Evolutionary conservation across 306 rosid species (phyloP).

Genomic region (Cicer arietinum): DNA sequence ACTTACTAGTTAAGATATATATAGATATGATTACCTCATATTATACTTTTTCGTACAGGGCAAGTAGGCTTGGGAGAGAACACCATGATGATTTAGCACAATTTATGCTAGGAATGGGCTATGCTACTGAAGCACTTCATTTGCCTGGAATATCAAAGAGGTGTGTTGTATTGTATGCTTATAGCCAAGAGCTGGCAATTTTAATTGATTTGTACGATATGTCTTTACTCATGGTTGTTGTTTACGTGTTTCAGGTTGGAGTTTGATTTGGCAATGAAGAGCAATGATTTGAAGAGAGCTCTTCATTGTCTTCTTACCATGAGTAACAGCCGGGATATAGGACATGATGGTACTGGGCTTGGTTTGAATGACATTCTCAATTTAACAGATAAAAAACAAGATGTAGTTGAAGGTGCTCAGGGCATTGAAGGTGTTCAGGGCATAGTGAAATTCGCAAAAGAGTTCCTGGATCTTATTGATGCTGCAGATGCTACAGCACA

Average conservation of each 20-base stretch:
- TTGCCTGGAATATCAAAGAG: conserved; percentile 98
- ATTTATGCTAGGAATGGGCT: conserved; percentile 98
- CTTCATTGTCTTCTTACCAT: conserved; percentile 98
- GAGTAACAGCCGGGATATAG: conserved; percentile 98
- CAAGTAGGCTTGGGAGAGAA: conserved; percentile 97
- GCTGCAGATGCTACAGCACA: conserved; percentile 99
- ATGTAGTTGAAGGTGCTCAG: conserved; percentile 82
- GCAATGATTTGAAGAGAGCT: conserved; percentile 96
- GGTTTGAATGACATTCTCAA: conserved; percentile 94
- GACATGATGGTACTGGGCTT: conserved; percentile 79
- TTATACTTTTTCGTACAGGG: conserved; percentile 69
- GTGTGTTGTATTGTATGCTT: conserved; percentile 52
- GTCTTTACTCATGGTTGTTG: conserved; percentile 25
- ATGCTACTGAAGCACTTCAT: conserved; percentile 97
- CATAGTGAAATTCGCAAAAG: conserved; percentile 90
- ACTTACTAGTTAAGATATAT: conserved; percentile 17
- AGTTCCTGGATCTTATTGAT: conserved; percentile 95
- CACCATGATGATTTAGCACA: conserved; percentile 99
- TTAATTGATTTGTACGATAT: conserved; percentile 25
- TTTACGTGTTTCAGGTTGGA: conserved; percentile 70
- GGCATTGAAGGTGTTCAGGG: conserved; percentile 98
- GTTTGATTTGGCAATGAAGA: conserved; percentile 97
- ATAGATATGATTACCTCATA: conserved; percentile 28
- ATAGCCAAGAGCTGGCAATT: conserved; percentile 30
- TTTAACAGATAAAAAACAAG: conserved; percentile 76